Percentiles rank a stretch among this genome's conserved stretches.
phyloP scores from a whole-genome alignment of 2,329 filamentous ascomycete species.

The Neofusicoccum parvum region DNA sequence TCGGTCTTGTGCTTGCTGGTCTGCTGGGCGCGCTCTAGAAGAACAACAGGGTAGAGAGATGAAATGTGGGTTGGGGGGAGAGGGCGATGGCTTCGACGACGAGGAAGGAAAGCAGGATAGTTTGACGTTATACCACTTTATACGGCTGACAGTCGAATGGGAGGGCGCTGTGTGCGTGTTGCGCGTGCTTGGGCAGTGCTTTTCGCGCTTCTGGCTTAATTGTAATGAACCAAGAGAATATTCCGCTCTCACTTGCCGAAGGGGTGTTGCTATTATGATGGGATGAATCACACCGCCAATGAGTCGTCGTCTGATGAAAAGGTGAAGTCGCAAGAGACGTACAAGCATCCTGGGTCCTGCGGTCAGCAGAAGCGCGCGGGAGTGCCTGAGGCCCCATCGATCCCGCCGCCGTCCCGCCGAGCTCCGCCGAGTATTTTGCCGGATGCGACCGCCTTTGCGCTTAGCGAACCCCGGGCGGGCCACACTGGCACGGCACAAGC shows the following conservation, averaged over 20 bases:
- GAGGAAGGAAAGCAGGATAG: not conserved
- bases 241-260: not conserved
- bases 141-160: not conserved
- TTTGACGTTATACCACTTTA: not conserved
- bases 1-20: conserved; percentile 15
- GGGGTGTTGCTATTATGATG: no score
- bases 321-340: no score
- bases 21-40: conserved; percentile 7
- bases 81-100: not conserved
- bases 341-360: no score
- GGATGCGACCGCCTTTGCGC: not conserved
- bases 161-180: no score
- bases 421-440: not conserved
- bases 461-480: conserved; percentile 8
- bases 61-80: not conserved
- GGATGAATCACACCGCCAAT: no score
- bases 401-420: not conserved
- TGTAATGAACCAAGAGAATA: not conserved
- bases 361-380: no score
- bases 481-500: conserved; percentile 7
- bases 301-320: no score
- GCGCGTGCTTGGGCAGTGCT: no score
- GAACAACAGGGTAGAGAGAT: not conserved
- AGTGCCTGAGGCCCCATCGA: no score
- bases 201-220: not conserved